Conservation (phyloP, 768 basidiomycete genomes). For the Suillus placidus region DNA sequence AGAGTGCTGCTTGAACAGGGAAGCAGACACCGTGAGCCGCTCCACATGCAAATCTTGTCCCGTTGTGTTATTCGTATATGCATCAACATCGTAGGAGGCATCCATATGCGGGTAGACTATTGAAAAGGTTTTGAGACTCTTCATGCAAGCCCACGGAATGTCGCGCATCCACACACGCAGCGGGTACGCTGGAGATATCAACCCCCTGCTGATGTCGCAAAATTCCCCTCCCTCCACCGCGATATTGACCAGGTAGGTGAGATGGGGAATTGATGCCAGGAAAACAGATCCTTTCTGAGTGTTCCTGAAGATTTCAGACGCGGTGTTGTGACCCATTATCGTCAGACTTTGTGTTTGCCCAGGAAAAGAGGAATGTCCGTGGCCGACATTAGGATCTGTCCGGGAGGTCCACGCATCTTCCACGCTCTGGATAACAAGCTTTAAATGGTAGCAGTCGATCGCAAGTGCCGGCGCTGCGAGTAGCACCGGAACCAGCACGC, state of each 20-base stretch:
- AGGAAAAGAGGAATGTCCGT: background rate
- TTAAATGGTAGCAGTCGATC: too few species aligned
- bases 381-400: background rate
- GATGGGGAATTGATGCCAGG: background rate
- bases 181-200: background rate
- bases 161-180: background rate
- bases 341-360: background rate
- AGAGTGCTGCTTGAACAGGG: background rate
- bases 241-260: background rate
- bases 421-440: background rate
- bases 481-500: too few species aligned
- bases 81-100: background rate
- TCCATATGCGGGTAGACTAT: background rate
- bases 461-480: too few species aligned
- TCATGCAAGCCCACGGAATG: background rate
- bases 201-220: background rate
- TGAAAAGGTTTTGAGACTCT: background rate
- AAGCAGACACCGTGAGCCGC: background rate
- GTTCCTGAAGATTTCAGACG: background rate
- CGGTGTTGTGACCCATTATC: background rate
- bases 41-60: background rate
- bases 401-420: background rate
- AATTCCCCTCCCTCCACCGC: background rate
- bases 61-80: background rate
- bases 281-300: background rate